phyloP scores from a whole-genome alignment of 441 rosid genomes.

The Corymbia calophylla region DNA sequence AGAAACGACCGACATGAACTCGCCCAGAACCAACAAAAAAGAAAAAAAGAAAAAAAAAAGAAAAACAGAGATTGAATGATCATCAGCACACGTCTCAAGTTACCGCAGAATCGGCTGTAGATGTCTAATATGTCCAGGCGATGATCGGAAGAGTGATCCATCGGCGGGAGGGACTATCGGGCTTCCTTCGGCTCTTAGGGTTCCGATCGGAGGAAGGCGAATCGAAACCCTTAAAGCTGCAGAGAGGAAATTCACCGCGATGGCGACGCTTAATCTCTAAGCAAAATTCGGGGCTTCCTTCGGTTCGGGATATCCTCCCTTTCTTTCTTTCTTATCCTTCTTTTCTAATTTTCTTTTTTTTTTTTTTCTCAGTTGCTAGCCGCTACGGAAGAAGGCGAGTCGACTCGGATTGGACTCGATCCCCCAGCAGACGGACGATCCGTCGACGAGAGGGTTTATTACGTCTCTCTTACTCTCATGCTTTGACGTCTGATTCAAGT shows the following conservation, averaged over 20 bases:
- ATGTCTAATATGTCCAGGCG: conserved; percentile 52
- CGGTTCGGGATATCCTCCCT: neutral
- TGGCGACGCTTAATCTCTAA: neutral
- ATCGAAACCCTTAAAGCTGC: neutral
- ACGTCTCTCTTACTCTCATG: too few relatives aligned
- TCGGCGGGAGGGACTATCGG: conserved; percentile 5
- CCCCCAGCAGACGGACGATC: neutral
- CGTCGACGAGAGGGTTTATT: neutral
- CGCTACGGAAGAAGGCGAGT: neutral
- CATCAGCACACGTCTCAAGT: neutral
- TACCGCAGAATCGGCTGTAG: conserved; percentile 61
- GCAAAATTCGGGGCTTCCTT: neutral
- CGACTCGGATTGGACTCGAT: neutral
- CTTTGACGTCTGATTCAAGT: neutral
- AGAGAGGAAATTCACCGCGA: neutral
- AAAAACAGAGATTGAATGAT: neutral
- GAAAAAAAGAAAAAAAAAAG: neutral
- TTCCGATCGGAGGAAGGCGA: neutral
- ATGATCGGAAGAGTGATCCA: conserved; percentile 39
- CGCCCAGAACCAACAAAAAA: neutral
- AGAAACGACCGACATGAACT: neutral
- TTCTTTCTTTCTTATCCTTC: neutral
- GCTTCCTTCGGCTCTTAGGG: neutral
- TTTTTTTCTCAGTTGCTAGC: neutral
- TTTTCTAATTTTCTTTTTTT: neutral